A percentile compares a stretch with the other conserved stretches of the same genome.
phyloP scores from a whole-genome alignment of 257 asterid species.

The Pogostemon cablin region DNA sequence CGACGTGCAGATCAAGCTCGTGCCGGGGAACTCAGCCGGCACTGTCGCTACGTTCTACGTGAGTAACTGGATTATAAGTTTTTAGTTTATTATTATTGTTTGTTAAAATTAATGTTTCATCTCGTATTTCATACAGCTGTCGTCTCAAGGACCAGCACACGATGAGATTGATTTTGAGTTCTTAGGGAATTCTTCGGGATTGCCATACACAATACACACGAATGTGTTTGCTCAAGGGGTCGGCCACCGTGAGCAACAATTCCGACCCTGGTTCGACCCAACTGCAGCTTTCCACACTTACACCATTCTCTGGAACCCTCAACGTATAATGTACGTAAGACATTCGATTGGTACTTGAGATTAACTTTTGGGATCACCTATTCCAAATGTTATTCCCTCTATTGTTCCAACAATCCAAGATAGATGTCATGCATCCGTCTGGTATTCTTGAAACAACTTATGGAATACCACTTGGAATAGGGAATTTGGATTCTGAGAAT shows the following conservation, averaged over 20 bases:
- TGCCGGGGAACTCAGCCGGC: constrained; percentile 72
- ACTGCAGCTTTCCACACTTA: constrained; percentile 59
- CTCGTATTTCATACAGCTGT: constrained; percentile 33
- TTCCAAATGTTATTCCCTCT: no score
- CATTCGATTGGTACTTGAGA: no score
- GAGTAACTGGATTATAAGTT: constrained; percentile 11
- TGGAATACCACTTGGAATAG: no score
- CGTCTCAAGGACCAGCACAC: constrained; percentile 52
- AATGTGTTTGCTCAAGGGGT: constrained; percentile 51
- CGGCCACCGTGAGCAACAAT: constrained; percentile 63
- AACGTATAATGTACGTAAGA: constrained; percentile 45
- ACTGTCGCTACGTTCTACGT: constrained; percentile 73
- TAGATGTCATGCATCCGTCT: no score
- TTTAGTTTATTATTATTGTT: no score
- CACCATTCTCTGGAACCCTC: constrained; percentile 63
- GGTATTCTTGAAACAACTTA: no score
- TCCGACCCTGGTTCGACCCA: constrained; percentile 71
- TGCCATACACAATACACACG: constrained; percentile 66
- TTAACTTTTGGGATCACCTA: no score
- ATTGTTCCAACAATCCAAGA: no score
- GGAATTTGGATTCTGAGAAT: no score
- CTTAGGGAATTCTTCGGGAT: constrained; percentile 55
- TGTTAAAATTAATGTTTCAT: neutral
- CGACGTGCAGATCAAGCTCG: constrained; percentile 66
- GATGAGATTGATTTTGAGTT: constrained; percentile 77